Percentiles rank a stretch among this genome's conserved stretches.
Evolutionary conservation across 2,329 filamentous ascomycete species (phyloP).

Genomic region (Clarireedia monteithiana): DNA sequence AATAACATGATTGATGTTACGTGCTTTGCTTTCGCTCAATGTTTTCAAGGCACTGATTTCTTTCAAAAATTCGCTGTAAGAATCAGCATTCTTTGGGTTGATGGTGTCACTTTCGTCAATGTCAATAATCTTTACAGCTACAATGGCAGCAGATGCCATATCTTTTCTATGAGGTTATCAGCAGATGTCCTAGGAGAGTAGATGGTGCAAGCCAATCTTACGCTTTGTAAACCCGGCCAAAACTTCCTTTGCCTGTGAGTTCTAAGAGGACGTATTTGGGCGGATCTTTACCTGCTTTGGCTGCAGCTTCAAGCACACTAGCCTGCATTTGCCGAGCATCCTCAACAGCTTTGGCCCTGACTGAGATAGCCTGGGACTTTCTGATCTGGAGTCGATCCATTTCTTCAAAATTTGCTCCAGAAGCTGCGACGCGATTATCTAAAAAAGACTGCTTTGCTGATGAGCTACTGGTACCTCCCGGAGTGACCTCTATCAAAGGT

Average conservation of each 20-base stretch:
- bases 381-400: slow-evolving; percentile 14
- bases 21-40: slow-evolving; percentile 64
- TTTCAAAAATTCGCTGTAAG: slow-evolving; percentile 62
- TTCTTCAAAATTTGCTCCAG: slow-evolving; percentile 1
- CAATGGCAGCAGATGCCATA: slow-evolving; percentile 38
- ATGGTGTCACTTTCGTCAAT: slow-evolving; percentile 69
- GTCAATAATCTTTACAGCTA: slow-evolving; percentile 77
- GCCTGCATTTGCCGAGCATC: slow-evolving; percentile 66
- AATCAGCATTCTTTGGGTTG: slow-evolving; percentile 57
- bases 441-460: not conserved
- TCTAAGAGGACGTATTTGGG: slow-evolving; percentile 63
- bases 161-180: slow-evolving; percentile 21
- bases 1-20: slow-evolving; percentile 75
- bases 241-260: slow-evolving; percentile 68
- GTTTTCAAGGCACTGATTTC: slow-evolving; percentile 63
- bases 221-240: slow-evolving; percentile 66
- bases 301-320: slow-evolving; percentile 53
- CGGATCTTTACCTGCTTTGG: slow-evolving; percentile 48
- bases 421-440: slow-evolving; percentile 7
- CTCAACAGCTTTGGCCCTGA: slow-evolving; percentile 37
- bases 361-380: slow-evolving; percentile 11
- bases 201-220: slow-evolving; percentile 12
- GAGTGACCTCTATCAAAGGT: too few relatives aligned
- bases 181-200: not conserved
- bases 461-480: not conserved